Evolutionary conservation across 2,329 filamentous ascomycete genomes (phyloP), one percentile per base, ranked within the genome.

Genomic region (Pseudogymnoascus sp.): DNA sequence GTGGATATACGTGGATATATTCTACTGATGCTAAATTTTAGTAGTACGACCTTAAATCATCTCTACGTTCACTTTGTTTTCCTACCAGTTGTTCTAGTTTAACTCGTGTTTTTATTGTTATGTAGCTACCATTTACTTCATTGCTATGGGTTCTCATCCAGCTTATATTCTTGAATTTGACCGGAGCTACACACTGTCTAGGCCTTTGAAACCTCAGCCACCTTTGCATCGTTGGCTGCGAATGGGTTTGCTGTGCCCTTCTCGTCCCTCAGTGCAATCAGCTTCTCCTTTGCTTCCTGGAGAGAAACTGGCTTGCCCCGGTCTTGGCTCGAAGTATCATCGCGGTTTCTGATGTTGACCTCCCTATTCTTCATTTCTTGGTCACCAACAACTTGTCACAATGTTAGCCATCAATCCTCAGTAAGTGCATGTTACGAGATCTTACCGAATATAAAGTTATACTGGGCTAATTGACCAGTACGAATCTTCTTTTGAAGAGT

Each of bases 401-500:
- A 56, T 21, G 49, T 62, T 53, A 53, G 31, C 31, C 8, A 18
- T 59, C 12, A 36, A 21, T 25, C 23, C 16, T n/a, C 12, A 16
- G 23, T 16, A 49, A 49, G 25, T 53, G 18, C 16, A 46, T 62
- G 28, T 14, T 34, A 56, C 16, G 49, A 56, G 28, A 49, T 23
- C 81, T 75, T 76, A 86, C 84, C 84, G 71, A 93, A 89, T 70
- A 92, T 89, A 76, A 89, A 92, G 79, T 93, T 93, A 79, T 93
- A 93, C 76, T 92, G 88, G 61, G 87, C 82, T 70, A 93, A 76
- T 77, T 95, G 90, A 12, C 87, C 90, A 63, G 84, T 92, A 69
- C 90, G 87, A 69, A 95, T 91, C 85, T 95, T 95, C 84, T 95
- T 93, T 75, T 91, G 88, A 77, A 95, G 85, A 5, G 90, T 95